Conservation (phyloP, 2,329 filamentous ascomycete species). For the Clarireedia hainanense region DNA sequence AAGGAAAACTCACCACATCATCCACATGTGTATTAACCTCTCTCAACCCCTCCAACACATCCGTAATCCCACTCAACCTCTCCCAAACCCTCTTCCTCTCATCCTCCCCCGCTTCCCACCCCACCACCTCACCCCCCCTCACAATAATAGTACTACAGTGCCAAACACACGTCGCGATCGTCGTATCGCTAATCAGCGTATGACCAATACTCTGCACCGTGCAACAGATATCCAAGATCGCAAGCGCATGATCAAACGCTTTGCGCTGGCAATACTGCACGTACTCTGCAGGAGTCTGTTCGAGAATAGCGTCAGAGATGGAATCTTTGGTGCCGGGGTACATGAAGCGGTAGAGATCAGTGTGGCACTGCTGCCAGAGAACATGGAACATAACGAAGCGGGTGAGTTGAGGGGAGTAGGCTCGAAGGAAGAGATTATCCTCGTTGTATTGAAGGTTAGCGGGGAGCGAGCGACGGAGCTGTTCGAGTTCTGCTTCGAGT, state of each 20-base stretch:
- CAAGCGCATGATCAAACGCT: constrained; percentile 4
- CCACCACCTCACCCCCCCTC: constrained; percentile 1
- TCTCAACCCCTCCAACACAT: constrained; percentile 2
- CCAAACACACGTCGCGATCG: constrained; percentile 4
- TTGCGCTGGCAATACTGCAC: constrained; percentile 3
- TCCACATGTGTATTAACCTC: constrained; percentile 5
- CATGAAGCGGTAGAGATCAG: constrained; percentile 5
- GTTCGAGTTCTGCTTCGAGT: constrained; percentile 1
- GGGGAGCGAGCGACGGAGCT: constrained; percentile 1
- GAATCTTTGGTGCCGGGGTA: constrained; percentile 5
- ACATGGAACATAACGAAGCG: constrained; percentile 8
- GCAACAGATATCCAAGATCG: constrained; percentile 2
- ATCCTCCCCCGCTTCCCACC: background rate
- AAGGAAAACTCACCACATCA: constrained; percentile 1
- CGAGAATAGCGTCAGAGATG: constrained; percentile 1
- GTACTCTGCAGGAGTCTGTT: background rate
- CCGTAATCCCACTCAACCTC: background rate
- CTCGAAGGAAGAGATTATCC: constrained; percentile 8
- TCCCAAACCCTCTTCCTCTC: background rate
- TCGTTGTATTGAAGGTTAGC: constrained; percentile 8
- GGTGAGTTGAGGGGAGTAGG: constrained; percentile 6
- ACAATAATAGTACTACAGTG: constrained; percentile 6
- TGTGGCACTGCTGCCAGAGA: constrained; percentile 7
- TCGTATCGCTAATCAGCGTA: constrained; percentile 4
- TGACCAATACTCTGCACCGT: constrained; percentile 6